phyloP scores from a whole-genome alignment of 1,139 yeast species.

The Blastobotrys niveus region DNA sequence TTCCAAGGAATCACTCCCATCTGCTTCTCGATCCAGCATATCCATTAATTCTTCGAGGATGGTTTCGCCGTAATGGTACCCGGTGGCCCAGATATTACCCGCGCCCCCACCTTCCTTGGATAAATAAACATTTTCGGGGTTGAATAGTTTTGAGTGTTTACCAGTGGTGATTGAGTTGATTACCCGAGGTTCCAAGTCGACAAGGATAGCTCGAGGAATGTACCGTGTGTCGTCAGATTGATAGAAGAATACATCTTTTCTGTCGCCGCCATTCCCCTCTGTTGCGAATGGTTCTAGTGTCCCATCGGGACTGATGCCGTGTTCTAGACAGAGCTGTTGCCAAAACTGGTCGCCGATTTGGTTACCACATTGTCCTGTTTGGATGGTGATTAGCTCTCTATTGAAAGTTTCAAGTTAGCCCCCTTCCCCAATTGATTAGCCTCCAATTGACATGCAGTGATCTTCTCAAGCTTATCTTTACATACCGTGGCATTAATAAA shows the following conservation, averaged over 20 bases:
- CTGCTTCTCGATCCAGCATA: constrained; percentile 84
- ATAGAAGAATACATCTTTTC: constrained; percentile 80
- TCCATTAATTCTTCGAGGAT: constrained; percentile 70
- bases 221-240: constrained; percentile 68
- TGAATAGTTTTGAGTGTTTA: constrained; percentile 60
- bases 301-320: constrained; percentile 79
- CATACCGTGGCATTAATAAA: too few species aligned
- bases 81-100: constrained; percentile 93
- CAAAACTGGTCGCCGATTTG: constrained; percentile 93
- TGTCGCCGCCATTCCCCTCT: constrained; percentile 47
- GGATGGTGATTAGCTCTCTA: constrained; percentile 56
- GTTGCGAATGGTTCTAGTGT: constrained; percentile 35
- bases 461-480: too few species aligned
- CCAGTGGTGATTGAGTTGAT: constrained; percentile 55
- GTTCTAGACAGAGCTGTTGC: constrained; percentile 84
- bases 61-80: constrained; percentile 68
- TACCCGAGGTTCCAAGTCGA: constrained; percentile 91
- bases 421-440: too few species aligned
- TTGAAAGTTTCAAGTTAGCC: too few species aligned
- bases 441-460: too few species aligned
- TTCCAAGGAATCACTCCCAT: constrained; percentile 81
- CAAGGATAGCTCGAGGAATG: constrained; percentile 79
- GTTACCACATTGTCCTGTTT: constrained; percentile 91
- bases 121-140: constrained; percentile 76
- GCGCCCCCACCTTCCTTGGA: constrained; percentile 76